phyloP scores from a whole-genome alignment of 2,329 filamentous ascomycete genomes.

The Alternaria sp. region DNA sequence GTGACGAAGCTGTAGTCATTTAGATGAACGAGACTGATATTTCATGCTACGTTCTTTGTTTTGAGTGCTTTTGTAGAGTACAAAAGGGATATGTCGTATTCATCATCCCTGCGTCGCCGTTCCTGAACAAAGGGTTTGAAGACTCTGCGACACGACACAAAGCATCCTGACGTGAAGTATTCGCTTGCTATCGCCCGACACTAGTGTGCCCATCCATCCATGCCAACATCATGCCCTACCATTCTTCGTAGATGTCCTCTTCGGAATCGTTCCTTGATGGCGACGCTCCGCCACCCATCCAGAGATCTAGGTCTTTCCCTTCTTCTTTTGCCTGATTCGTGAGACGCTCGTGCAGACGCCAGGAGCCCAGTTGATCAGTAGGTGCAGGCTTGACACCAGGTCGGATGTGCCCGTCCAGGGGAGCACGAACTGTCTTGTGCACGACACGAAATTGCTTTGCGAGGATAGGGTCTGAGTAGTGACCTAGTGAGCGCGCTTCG shows the following conservation, averaged over 20 bases:
- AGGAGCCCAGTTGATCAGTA: background rate
- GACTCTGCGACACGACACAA: background rate
- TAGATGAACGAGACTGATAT: too few species aligned
- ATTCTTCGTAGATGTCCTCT: background rate
- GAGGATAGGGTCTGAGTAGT: background rate
- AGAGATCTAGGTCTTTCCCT: background rate
- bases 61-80: background rate
- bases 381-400: background rate
- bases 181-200: too few species aligned
- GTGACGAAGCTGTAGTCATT: background rate
- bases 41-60: background rate
- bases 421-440: background rate
- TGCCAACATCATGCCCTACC: background rate
- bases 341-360: background rate
- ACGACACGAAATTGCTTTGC: background rate
- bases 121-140: background rate
- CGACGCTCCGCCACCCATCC: background rate
- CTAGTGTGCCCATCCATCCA: too few species aligned
- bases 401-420: background rate
- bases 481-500: background rate
- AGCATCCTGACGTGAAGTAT: background rate
- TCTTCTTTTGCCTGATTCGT: background rate
- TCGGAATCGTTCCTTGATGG: background rate
- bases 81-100: background rate
- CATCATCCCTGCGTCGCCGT: background rate